Conservation (phyloP, 2,329 filamentous ascomycete species). For the Meredithiella fracta region DNA sequence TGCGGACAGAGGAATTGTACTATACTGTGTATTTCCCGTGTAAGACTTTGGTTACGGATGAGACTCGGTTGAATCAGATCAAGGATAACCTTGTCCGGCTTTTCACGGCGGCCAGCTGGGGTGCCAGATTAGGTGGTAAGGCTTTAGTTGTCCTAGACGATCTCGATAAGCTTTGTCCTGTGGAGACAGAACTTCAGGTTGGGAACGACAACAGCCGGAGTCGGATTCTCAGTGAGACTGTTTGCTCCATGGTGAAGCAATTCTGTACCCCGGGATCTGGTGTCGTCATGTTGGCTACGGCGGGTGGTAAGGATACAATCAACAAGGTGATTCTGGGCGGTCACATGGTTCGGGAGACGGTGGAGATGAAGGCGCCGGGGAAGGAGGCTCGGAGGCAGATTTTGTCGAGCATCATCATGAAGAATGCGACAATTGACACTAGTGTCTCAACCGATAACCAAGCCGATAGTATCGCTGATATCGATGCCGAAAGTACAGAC, state of each 20-base stretch:
- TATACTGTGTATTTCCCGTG: slow-evolving; percentile 78
- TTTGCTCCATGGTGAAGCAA: slow-evolving; percentile 68
- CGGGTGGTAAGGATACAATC: slow-evolving; percentile 80
- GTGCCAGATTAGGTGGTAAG: slow-evolving; percentile 67
- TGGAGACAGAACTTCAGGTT: slow-evolving; percentile 85
- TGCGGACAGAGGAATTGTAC: slow-evolving; percentile 59
- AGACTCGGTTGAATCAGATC: slow-evolving; percentile 74
- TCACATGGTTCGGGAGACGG: slow-evolving; percentile 81
- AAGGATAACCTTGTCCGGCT: slow-evolving; percentile 73
- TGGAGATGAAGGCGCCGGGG: slow-evolving; percentile 76
- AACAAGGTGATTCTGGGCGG: slow-evolving; percentile 83
- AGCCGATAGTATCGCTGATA: slow-evolving; percentile 33
- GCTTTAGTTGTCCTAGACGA: slow-evolving; percentile 82
- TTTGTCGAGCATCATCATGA: slow-evolving; percentile 58
- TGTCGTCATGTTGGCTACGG: slow-evolving; percentile 77
- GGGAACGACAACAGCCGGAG: slow-evolving; percentile 87
- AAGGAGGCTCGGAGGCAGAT: slow-evolving; percentile 78
- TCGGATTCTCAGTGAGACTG: slow-evolving; percentile 76
- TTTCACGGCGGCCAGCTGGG: slow-evolving; percentile 85
- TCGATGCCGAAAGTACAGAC: slow-evolving; percentile 25
- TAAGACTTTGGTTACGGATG: slow-evolving; percentile 73
- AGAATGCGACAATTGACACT: slow-evolving; percentile 19
- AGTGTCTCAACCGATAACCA: slow-evolving; percentile 30
- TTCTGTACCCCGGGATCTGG: slow-evolving; percentile 66
- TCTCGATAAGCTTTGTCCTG: slow-evolving; percentile 79